Evolutionary conservation across 495 filamentous ascomycete genomes (phyloP), one percentile per base, ranked within the genome.

Genomic region (Aspergillus hancockii): DNA sequence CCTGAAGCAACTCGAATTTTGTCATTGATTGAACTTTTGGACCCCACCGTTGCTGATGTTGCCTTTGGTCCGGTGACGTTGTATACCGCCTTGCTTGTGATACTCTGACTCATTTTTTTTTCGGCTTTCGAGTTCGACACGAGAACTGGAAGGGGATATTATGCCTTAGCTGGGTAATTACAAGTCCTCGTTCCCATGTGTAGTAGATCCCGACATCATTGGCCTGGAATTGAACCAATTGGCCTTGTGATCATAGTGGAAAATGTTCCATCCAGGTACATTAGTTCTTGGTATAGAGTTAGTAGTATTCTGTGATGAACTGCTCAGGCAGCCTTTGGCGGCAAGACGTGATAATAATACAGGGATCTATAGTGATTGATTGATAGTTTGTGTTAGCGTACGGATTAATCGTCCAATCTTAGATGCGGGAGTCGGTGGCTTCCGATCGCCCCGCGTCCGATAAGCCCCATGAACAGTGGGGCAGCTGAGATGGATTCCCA

Each of bases 381-480:
- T 10, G 3, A 6, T 38, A 38, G 38, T 41, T 36, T 1, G 4
- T 41, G 38, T 41, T 41, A 41, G 38, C 38, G 38, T 41, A 7
- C 10, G 2, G 14, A 2, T 10, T 2, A 36, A 5, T 14, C 34
- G 9, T 36, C 34, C 34, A 36, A 36, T 36, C 34, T 36, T 12
- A 36, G 34, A 12, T 36, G 9, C 34, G 9, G 34, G 34, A 36
- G 14, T 38, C 51, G 32, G 51, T 4, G 31, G 51, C 51, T 40
- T 23, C 51, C 31, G 51, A 36, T 21, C 16, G n/a, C 49, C 49
- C 49, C 49, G 13, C 49, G 16, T 12, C 49, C 34, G 52, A 54
- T 54, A 54, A 54, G 52, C 8, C 18, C 18, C 38, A 41, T 41
- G 38, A 41, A 41, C 38, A 41, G 38, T 41, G 38, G 38, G 38